Conservation (phyloP, 208 protist genomes). For the Sergeia podlipaevii region DNA sequence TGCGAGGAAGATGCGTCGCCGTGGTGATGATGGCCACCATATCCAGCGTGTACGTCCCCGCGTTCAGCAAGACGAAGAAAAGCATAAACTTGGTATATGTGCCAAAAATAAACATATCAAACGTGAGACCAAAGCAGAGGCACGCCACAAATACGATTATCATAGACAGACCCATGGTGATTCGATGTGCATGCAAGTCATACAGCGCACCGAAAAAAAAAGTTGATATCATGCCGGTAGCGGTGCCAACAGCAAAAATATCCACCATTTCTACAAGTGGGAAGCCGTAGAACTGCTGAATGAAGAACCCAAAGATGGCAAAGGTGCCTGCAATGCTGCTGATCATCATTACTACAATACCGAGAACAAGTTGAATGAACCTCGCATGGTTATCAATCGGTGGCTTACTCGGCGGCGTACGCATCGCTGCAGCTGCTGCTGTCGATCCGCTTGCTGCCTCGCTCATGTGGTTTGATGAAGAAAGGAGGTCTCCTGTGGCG, state of each 20-base stretch:
- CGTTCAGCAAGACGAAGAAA: constrained; percentile 43
- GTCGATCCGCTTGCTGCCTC: no score
- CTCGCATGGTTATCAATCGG: constrained; percentile 26
- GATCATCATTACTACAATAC: constrained; percentile 23
- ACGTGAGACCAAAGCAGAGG: constrained; percentile 32
- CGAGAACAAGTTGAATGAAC: constrained; percentile 33
- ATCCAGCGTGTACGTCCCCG: constrained; percentile 32
- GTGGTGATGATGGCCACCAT: constrained; percentile 25
- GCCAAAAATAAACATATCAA: constrained; percentile 21
- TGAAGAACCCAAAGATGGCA: constrained; percentile 29
- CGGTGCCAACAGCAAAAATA: constrained; percentile 22
- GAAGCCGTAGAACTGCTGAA: constrained; percentile 24
- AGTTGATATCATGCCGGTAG: constrained; percentile 15
- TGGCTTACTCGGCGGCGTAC: neutral
- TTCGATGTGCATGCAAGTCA: constrained; percentile 30
- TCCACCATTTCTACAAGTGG: constrained; percentile 14
- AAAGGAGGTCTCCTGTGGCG: no score
- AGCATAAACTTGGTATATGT: constrained; percentile 22
- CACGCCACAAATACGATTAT: constrained; percentile 23
- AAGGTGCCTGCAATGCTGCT: constrained; percentile 22
- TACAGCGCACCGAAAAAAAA: constrained; percentile 26
- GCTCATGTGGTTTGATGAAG: no score
- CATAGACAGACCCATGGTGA: constrained; percentile 10
- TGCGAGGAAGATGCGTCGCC: constrained; percentile 45
- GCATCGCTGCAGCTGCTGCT: neutral